Evolutionary conservation across 1,284 basidiomycete genomes (phyloP), one percentile per base, ranked within the genome.

Genomic region (Paramarasmius palmivorus): DNA sequence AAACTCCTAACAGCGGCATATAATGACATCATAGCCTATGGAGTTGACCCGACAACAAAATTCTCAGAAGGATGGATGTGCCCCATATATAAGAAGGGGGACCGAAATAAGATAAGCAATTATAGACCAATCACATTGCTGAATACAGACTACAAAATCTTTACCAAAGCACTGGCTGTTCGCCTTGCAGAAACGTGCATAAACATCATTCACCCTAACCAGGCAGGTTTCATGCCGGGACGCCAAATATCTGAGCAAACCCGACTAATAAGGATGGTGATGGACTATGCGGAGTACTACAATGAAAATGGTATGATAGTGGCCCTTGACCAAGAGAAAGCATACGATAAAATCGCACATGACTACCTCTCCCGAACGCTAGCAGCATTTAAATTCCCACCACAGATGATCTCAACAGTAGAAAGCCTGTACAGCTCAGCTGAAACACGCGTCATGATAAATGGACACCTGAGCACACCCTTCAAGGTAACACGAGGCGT

Each of bases 151-250:
- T 57, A 57, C 17, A 57, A 57, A 41, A 20, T 54, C 0, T 51
- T 55, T 26, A 57, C 56, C 1, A 57, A 54, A 47, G 42, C 41
- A n/a, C 19, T 55, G 7, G 23, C 53, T 0, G 41, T 5, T 15
- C 25, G 25, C 42, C 23, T 65, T 12, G 57, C 45, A 20, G 34
- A 52, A 3, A 40, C 49, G 0, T 35, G 36, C 1, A 36, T 23
- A 19, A 25, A 39, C 5, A n/a, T 60, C 1, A 55, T 61, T n/a
- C 51, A 60, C 35, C 8, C 26, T 1, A 53, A 57, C 34, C 62
- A 63, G 44, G 62, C 61, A 19, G 62, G 62, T 0, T 63, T 64
- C 36, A n/a, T n/a, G n/a, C n/a, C n/a, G n/a, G n/a, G n/a, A n/a
- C n/a, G n/a, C n/a, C n/a, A n/a, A n/a, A n/a, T n/a, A n/a, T n/a